phyloP scores from a whole-genome alignment of 805 yeast genomes.

The Myxozyma monticola region DNA sequence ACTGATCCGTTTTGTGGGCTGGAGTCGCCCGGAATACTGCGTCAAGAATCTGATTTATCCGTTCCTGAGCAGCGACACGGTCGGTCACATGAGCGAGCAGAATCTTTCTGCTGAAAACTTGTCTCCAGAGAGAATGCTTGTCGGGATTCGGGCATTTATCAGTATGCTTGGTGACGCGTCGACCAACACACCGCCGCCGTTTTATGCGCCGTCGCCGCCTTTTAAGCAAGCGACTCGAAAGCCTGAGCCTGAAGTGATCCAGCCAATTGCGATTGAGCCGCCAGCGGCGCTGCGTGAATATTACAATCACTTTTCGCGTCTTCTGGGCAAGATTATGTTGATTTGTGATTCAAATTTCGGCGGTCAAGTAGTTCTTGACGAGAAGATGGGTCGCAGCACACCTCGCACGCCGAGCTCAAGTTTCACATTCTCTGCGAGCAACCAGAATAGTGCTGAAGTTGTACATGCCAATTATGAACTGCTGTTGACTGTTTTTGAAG shows the following conservation, averaged over 20 bases:
- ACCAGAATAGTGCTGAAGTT: conserved; percentile 2
- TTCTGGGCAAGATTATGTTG: conserved; percentile 55
- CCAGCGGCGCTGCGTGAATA: conserved; percentile 35
- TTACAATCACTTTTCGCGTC: conserved; percentile 71
- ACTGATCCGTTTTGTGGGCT: conserved; percentile 74
- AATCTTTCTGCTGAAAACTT: conserved; percentile 55
- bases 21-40: conserved; percentile 72
- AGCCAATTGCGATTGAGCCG: not conserved
- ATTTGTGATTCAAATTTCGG: conserved; percentile 64
- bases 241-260: conserved; percentile 5
- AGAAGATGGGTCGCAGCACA: conserved; percentile 31
- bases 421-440: conserved; percentile 9
- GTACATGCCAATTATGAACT: conserved; percentile 52
- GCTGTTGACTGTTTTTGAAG: conserved; percentile 67
- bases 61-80: conserved; percentile 46
- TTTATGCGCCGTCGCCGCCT: conserved; percentile 60
- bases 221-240: conserved; percentile 1
- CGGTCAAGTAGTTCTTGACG: conserved; percentile 44
- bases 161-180: conserved; percentile 63
- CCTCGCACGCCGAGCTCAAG: conserved; percentile 22
- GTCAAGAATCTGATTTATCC: conserved; percentile 77
- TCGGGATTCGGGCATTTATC: conserved; percentile 71
- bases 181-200: conserved; percentile 58
- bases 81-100: conserved; percentile 41
- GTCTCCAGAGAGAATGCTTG: conserved; percentile 66